Percentiles rank a stretch among this genome's conserved stretches.
Evolutionary conservation across 1,284 basidiomycete genomes (phyloP).

Genomic region (Irpex sp.): DNA sequence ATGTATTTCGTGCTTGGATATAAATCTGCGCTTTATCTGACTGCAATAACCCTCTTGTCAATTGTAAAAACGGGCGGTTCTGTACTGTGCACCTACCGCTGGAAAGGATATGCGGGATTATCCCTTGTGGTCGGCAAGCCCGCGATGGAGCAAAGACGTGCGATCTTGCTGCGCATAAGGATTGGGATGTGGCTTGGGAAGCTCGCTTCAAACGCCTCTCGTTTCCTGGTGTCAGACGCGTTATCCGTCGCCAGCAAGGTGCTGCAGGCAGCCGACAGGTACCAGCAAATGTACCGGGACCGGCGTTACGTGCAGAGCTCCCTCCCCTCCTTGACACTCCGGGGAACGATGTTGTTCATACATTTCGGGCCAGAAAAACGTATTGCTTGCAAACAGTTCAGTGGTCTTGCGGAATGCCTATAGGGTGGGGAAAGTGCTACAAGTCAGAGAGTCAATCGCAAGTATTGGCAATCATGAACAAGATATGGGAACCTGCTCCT

Average conservation of each 20-base stretch:
- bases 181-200: background rate
- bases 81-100: background rate
- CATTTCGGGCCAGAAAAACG: constrained; percentile 4
- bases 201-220: constrained; percentile 5
- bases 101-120: constrained; percentile 1
- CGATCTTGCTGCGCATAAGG: background rate
- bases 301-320: background rate
- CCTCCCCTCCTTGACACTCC: background rate
- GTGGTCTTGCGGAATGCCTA: constrained; percentile 11
- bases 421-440: constrained; percentile 13
- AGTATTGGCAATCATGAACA: constrained; percentile 6
- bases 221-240: constrained; percentile 1
- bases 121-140: background rate
- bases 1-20: too few species aligned
- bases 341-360: constrained; percentile 5
- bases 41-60: background rate
- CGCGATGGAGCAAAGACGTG: background rate
- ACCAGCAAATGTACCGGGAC: background rate
- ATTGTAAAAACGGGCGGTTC: constrained; percentile 7
- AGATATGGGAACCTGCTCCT: constrained; percentile 3
- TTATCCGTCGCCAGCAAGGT: constrained; percentile 5
- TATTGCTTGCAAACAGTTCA: constrained; percentile 10
- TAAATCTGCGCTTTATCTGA: constrained; percentile 6
- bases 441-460: constrained; percentile 8
- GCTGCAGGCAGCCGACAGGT: background rate